Evolutionary conservation across 495 filamentous ascomycete genomes (phyloP).

Genomic region (Neurospora sublineolata): DNA sequence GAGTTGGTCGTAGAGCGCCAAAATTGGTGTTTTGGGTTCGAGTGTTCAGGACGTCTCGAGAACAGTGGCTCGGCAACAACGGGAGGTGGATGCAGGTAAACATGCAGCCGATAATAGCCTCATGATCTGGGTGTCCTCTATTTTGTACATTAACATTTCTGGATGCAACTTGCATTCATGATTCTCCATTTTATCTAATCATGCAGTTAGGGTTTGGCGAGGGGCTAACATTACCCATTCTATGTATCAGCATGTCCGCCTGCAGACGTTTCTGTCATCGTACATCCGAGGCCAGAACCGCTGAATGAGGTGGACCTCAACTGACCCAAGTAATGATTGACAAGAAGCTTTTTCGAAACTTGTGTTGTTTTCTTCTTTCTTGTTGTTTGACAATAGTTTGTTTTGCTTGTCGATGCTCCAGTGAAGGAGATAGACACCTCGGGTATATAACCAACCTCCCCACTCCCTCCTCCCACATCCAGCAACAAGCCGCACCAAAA

Average conservation of each 20-base stretch:
- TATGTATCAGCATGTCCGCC: not conserved
- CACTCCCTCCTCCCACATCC: not conserved
- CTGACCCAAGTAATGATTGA: not conserved
- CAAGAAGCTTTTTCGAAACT: not conserved
- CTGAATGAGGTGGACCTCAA: not conserved
- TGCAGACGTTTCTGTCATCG: not conserved
- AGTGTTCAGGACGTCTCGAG: not conserved
- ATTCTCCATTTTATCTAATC: not conserved
- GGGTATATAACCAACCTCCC: not conserved
- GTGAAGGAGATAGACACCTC: not conserved
- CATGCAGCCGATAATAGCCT: not conserved
- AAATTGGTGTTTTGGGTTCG: not conserved
- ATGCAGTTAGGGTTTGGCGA: not conserved
- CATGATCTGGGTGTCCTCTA: not conserved
- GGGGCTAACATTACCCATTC: not conserved
- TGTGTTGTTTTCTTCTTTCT: not conserved
- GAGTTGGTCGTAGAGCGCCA: not conserved
- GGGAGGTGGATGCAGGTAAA: not conserved
- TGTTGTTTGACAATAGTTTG: not conserved
- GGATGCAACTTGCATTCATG: not conserved
- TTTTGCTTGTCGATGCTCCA: not conserved
- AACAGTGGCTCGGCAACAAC: not conserved
- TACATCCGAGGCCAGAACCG: not conserved
- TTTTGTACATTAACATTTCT: not conserved
- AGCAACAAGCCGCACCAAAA: not conserved